Conservation (phyloP, 805 yeast species). For the Pichia cabralensis region DNA sequence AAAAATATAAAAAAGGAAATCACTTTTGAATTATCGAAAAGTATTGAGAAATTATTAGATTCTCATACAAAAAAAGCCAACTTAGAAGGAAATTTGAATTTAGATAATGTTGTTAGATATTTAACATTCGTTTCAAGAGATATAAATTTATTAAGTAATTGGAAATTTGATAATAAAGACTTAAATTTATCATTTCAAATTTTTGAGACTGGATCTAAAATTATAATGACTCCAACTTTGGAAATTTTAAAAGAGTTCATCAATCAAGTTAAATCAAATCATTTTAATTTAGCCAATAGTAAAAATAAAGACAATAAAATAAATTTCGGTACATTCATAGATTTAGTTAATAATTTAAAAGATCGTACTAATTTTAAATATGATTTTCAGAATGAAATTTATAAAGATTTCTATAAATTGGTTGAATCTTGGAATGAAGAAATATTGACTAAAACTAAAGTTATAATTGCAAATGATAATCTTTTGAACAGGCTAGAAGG, state of each 20-base stretch:
- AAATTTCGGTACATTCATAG: slow-evolving; percentile 11
- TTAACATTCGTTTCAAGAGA: slow-evolving; percentile 16
- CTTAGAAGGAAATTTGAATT: slow-evolving; percentile 5
- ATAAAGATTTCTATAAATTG: slow-evolving; percentile 14
- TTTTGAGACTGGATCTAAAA: slow-evolving; percentile 12
- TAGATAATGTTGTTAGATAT: slow-evolving; percentile 12
- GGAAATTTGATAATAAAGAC: slow-evolving; percentile 18
- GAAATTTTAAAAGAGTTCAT: slow-evolving; percentile 15
- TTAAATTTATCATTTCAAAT: slow-evolving; percentile 14
- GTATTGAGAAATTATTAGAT: slow-evolving; percentile 9
- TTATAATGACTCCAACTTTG: slow-evolving; percentile 14
- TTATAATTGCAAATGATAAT: slow-evolving; percentile 48
- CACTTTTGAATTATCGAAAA: slow-evolving; percentile 4
- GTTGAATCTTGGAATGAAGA: slow-evolving; percentile 21
- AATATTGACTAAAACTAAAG: slow-evolving; percentile 25
- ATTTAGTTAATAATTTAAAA: slow-evolving; percentile 12
- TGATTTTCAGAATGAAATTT: slow-evolving; percentile 19
- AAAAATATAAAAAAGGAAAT: slow-evolving; percentile 10
- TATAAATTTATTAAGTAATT: slow-evolving; percentile 17
- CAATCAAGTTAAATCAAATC: slow-evolving; percentile 1
- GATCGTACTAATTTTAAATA: slow-evolving; percentile 13
- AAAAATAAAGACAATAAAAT: slow-evolving; percentile 6
- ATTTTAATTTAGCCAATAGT: slow-evolving; percentile 3
- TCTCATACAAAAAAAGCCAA: slow-evolving; percentile 8
- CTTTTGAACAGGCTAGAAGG: slow-evolving; percentile 34